Conservation (phyloP, 73 alveolate genomes). For the Paramecium tetraurelia region DNA sequence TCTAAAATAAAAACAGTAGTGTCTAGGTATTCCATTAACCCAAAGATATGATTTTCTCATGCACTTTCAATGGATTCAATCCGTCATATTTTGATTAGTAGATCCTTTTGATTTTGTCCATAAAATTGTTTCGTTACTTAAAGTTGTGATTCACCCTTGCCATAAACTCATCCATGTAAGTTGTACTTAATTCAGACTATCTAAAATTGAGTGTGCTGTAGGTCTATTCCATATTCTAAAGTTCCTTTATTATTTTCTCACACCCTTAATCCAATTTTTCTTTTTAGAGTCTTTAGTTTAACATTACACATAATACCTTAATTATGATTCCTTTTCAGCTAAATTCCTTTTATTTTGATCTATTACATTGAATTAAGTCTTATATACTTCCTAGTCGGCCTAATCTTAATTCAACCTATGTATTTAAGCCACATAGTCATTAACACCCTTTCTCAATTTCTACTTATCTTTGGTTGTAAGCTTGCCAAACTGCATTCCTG, state of each 20-base stretch:
- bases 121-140: background rate
- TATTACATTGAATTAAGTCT: background rate
- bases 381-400: background rate
- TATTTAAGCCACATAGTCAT: background rate
- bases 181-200: background rate
- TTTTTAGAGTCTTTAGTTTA: background rate
- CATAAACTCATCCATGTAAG: background rate
- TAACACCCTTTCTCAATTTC: background rate
- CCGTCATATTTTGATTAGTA: background rate
- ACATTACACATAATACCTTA: background rate
- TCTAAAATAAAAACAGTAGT: background rate
- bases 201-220: background rate
- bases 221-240: background rate
- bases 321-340: background rate
- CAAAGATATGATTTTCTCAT: background rate
- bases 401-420: background rate
- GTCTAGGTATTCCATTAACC: background rate
- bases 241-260: background rate
- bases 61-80: background rate
- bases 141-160: background rate
- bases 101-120: background rate
- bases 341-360: background rate
- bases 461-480: background rate
- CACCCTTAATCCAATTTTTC: background rate
- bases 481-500: background rate